Evolutionary conservation across 2,329 filamentous ascomycete species (phyloP), one percentile per base, ranked within the genome.

Genomic region (Sodiomyces alkalinus): DNA sequence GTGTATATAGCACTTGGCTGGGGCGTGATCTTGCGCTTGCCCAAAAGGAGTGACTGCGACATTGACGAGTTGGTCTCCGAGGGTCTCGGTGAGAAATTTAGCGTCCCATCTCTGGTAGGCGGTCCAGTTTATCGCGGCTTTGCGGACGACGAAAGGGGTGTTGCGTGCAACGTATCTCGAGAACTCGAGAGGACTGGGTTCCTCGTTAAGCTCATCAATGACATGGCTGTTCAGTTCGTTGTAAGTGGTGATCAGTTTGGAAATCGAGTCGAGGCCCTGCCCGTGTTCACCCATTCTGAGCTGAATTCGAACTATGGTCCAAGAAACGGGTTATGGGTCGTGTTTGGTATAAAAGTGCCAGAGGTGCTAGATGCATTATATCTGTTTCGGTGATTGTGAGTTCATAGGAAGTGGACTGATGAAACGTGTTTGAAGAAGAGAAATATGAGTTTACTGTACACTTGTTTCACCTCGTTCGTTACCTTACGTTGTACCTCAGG

Each of bases 11-110:
- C 4, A 12, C 15, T 6, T 15, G 13, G 26, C 7, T 14, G 6
- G 7, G 14, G 15, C 5, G 17, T 5, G 5, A 9, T 16, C 12
- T 11, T 13, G 13, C 16, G 25, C 60, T 39, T 54, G 75, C 67
- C 80, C 80, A 24, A 57, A 47, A 2, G 80, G 79, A n/a, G 81
- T 90, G 19, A 83, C 64, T 14, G 80, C 80, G 32, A 87, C 79
- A 39, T 80, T 81, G 28, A 90, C 75, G 1, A 49, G 50, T 29
- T 68, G 59, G 4, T 60, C 60, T 5, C 50, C 51, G 41, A 90
- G 61, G 1, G 55, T 52, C 3, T 58, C 39, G 17, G 57, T 58
- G 4, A 90, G 56, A 41, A 74, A 78, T 1, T 52, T 44, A 2
- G 64, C 60, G 33, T 66, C 63, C 81, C 81, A 90, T 28, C 52